Evolutionary conservation across 2,329 filamentous ascomycete genomes (phyloP).

Genomic region (Bipolaris cookei): DNA sequence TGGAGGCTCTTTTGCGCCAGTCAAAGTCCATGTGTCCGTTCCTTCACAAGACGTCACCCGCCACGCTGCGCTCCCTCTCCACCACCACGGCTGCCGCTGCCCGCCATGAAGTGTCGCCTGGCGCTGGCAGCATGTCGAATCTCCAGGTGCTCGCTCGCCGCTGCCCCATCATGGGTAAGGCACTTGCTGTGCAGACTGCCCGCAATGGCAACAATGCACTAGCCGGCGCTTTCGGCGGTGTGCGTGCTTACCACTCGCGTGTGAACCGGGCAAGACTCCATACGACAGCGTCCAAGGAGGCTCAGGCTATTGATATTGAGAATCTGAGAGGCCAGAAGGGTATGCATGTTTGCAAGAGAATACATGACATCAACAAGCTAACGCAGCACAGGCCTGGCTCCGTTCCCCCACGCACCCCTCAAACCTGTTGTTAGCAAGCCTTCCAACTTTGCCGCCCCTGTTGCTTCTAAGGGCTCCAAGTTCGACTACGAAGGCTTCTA

Average conservation of each 20-base stretch:
- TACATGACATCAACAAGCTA: conserved; percentile 16
- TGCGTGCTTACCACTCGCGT: conserved; percentile 56
- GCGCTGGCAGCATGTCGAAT: conserved; percentile 95
- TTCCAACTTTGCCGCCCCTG: conserved; percentile 51
- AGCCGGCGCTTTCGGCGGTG: conserved; percentile 57
- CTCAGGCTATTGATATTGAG: conserved; percentile 72
- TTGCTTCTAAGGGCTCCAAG: conserved; percentile 59
- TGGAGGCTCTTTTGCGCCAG: conserved; percentile 95
- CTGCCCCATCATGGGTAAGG: conserved; percentile 99
- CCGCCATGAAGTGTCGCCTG: conserved; percentile 70
- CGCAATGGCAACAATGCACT: conserved; percentile 56
- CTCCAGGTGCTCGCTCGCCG: conserved; percentile 91
- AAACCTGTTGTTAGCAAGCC: conserved; percentile 30
- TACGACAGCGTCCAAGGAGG: conserved; percentile 77
- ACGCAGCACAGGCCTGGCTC: conserved; percentile 33
- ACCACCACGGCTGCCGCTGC: conserved; percentile 71
- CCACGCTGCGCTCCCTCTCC: conserved; percentile 87
- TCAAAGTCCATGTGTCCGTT: conserved; percentile 98
- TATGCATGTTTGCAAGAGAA: conserved; percentile 30
- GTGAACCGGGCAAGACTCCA: conserved; percentile 77
- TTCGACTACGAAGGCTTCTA: conserved; percentile 96
- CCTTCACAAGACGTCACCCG: conserved; percentile 90
- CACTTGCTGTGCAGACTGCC: conserved; percentile 79
- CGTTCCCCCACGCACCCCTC: conserved; percentile 39
- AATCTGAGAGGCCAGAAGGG: conserved; percentile 49